These are phyloP conservation scores for Mallotus repandus DNA, from an alignment of 441 rosid genomes.

Conservation along the genomic window DNA sequence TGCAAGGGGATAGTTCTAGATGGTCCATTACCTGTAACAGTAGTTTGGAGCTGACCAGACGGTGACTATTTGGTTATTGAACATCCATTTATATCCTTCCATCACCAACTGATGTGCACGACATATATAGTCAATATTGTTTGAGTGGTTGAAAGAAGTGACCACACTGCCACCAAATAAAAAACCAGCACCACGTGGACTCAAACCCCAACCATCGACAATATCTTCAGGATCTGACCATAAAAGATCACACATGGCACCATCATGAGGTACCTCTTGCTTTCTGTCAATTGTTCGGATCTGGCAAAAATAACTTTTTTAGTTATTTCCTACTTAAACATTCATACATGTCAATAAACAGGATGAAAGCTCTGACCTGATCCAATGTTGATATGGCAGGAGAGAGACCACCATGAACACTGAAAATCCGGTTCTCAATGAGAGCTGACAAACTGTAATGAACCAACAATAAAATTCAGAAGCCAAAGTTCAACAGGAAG, in stretches of 20 bases:
- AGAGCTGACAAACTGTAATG: conserved; percentile 75
- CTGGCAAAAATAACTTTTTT: conserved; percentile 39
- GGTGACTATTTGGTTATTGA: conserved; percentile 78
- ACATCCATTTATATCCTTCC: conserved; percentile 98
- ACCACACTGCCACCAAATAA: conserved; percentile 87
- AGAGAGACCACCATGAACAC: conserved; percentile 96
- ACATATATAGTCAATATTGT: conserved; percentile 80
- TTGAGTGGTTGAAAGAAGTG: conserved; percentile 66
- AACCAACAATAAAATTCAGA: conserved; percentile 22
- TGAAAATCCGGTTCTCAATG: conserved; percentile 77
- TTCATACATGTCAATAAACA: conserved; percentile 16
- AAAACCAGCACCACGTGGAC: conserved; percentile 93
- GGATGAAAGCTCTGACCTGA: conserved; percentile 56
- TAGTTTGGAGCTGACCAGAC: conserved; percentile 99
- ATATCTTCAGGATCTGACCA: conserved; percentile 98
- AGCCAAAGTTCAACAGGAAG: conserved; percentile 4
- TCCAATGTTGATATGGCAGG: conserved; percentile 76
- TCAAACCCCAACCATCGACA: conserved; percentile 93
- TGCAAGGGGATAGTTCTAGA: conserved; percentile 7
- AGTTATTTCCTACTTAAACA: conserved; percentile 9
- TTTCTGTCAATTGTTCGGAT: conserved; percentile 83
- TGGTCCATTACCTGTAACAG: conserved; percentile 71
- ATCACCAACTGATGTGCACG: conserved; percentile 95
- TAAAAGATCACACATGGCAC: conserved; percentile 94
- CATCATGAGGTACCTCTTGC: conserved; percentile 98